Percentiles rank a stretch among this genome's conserved stretches.
Conservation (phyloP, 352 stramenopile genomes). For the Globisporangium alternatum region DNA sequence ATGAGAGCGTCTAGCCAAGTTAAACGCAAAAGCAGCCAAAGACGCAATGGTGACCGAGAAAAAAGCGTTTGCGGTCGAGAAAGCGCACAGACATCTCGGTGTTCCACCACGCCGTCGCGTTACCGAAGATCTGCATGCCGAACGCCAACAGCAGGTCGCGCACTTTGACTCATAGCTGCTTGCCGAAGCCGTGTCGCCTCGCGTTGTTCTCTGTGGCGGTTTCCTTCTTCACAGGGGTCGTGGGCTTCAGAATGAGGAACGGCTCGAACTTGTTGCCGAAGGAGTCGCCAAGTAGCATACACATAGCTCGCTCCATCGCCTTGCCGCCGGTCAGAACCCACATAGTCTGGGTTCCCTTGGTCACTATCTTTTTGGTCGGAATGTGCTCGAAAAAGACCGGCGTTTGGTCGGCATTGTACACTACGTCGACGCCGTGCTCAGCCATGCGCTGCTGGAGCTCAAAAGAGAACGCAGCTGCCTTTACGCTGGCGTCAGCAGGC, state of each 20-base stretch:
- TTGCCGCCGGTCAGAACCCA: too few species aligned
- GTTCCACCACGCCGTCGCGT: background rate
- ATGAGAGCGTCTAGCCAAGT: too few species aligned
- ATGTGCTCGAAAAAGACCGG: too few species aligned
- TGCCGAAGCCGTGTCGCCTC: background rate
- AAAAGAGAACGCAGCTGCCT: too few species aligned
- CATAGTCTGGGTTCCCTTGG: too few species aligned
- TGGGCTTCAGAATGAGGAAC: background rate
- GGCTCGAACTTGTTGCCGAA: slow-evolving; percentile 1
- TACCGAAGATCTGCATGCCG: background rate
- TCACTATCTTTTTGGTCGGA: too few species aligned
- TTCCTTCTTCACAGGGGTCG: background rate
- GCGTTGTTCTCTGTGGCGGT: background rate
- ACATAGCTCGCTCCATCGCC: background rate
- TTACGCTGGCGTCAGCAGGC: too few species aligned
- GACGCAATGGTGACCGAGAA: too few species aligned
- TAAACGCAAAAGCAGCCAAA: too few species aligned
- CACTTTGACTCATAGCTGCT: background rate
- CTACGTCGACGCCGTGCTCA: too few species aligned
- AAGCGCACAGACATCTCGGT: background rate
- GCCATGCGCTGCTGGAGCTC: too few species aligned
- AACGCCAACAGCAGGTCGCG: background rate
- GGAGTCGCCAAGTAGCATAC: background rate
- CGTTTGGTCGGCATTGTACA: too few species aligned
- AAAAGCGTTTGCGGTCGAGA: background rate